Evolutionary conservation across 352 stramenopile genomes (phyloP), one percentile per base, ranked within the genome.

Genomic region (Pythium diclinum): DNA sequence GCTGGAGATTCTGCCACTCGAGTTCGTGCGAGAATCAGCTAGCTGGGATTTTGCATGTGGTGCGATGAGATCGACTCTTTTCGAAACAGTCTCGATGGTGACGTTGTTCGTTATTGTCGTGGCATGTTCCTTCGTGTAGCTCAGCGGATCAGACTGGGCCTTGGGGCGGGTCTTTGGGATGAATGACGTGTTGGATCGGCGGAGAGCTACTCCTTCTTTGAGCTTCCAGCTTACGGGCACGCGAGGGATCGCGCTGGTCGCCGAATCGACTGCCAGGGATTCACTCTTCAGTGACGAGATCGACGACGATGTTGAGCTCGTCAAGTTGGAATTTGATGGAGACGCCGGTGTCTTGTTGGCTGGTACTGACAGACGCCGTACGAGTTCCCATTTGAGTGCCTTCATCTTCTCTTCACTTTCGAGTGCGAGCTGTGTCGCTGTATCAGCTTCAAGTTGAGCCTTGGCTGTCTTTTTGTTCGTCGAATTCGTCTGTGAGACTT

Each of bases 301-400:
- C 3, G 65, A 59, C 23, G 65, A 61, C 0, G 61, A 55, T 3
- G 28, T 48, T 10, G 52, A 57, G 4, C 21, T 21, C 6, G 60
- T 44, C n/a, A 56, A 25, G 23, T 16, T n/a, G 6, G 56, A 21
- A 36, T 16, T 48, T 6, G 46, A 36, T 6, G 55, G 36, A 16
- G 65, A 73, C 1, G 17, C 25, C 19, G 53, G 47, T 25, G 56
- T 54, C 3, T 44, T 48, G 11, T 28, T 32, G 2, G 28, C 34
- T 10, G 54, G 65, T 6, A 74, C 61, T 3, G 71, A 73, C 3
- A 88, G 66, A 14, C 84, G 76, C 0, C 83, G 83, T 38, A 91
- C 77, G 11, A 91, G 71, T 60, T 91, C 83, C 80, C 81, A 91
- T 51, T 91, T 89, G 36, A 91, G 59, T 3, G 76, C 83, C 62